Evolutionary conservation across 176 grass and related monocot species (phyloP).

Genomic region (Oryza glaberrima): DNA sequence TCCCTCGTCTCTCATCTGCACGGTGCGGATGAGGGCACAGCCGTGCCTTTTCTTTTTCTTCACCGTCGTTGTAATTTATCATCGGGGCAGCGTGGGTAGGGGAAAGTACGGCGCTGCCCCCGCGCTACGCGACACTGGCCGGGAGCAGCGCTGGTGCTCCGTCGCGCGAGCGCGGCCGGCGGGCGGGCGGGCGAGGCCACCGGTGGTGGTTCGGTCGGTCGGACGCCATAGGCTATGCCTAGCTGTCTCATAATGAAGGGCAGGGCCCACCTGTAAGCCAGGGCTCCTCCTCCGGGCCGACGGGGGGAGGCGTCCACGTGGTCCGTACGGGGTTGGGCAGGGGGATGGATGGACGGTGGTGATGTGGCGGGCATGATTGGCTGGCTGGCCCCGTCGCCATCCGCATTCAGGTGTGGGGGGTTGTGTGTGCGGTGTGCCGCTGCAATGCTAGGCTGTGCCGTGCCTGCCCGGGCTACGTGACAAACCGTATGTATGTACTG

Average conservation of each 20-base stretch:
- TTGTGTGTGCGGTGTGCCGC: neutral
- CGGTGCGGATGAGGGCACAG: neutral
- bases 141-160: constrained; percentile 6
- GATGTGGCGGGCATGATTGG: constrained; percentile 50
- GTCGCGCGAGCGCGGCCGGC: neutral
- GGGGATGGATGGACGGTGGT: constrained; percentile 2
- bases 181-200: neutral
- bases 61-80: constrained; percentile 14
- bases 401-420: constrained; percentile 19
- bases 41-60: constrained; percentile 25
- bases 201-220: neutral
- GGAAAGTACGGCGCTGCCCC: constrained; percentile 38
- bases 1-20: neutral
- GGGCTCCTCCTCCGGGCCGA: neutral
- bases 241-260: constrained; percentile 22
- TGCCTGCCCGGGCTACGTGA: constrained; percentile 37
- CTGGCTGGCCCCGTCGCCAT: constrained; percentile 30
- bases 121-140: constrained; percentile 33
- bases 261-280: neutral
- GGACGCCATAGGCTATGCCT: neutral
- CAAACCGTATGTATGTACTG: constrained; percentile 25
- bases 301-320: constrained; percentile 37
- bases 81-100: too few species aligned
- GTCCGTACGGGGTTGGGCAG: constrained; percentile 36
- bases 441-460: constrained; percentile 1